These are phyloP conservation scores for Spathaspora gorwiae DNA, from an alignment of 805 yeast genomes.

Conservation along the genomic window DNA sequence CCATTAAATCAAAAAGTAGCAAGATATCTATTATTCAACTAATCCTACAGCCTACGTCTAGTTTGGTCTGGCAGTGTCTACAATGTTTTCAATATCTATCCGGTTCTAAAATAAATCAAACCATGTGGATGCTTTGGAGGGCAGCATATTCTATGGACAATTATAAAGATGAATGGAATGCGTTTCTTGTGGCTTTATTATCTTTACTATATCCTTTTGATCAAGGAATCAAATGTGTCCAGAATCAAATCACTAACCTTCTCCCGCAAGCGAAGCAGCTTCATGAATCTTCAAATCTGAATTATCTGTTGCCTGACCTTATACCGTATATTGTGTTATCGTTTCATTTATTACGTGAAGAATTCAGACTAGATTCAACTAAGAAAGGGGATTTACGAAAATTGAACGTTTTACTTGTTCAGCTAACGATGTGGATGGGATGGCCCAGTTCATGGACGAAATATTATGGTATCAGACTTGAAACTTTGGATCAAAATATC, in stretches of 20 bases:
- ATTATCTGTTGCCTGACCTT: slow-evolving; percentile 46
- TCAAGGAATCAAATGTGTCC: slow-evolving; percentile 6
- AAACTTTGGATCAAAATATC: slow-evolving; percentile 32
- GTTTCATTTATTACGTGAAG: slow-evolving; percentile 77
- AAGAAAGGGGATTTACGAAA: slow-evolving; percentile 28
- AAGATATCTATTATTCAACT: slow-evolving; percentile 26
- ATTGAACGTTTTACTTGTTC: slow-evolving; percentile 55
- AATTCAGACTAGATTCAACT: slow-evolving; percentile 54
- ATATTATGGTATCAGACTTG: slow-evolving; percentile 44
- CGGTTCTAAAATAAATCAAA: slow-evolving; percentile 54
- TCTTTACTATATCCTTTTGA: slow-evolving; percentile 47
- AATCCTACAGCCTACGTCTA: slow-evolving; percentile 41
- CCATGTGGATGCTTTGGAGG: slow-evolving; percentile 62
- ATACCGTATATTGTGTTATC: slow-evolving; percentile 62
- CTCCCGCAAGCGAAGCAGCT: slow-evolving; percentile 28
- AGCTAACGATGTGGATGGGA: slow-evolving; percentile 62
- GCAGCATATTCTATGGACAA: slow-evolving; percentile 44
- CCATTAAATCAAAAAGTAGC: slow-evolving; percentile 18
- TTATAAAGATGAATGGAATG: slow-evolving; percentile 52
- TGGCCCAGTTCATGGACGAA: slow-evolving; percentile 67
- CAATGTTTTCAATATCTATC: slow-evolving; percentile 48
- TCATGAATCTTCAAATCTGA: slow-evolving; percentile 20
- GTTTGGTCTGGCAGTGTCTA: slow-evolving; percentile 43
- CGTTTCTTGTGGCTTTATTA: slow-evolving; percentile 49
- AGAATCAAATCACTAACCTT: slow-evolving; percentile 26